Base-by-base conservation (phyloP, 140 eudicot genomes). In the Flaveria floridana region DNA sequence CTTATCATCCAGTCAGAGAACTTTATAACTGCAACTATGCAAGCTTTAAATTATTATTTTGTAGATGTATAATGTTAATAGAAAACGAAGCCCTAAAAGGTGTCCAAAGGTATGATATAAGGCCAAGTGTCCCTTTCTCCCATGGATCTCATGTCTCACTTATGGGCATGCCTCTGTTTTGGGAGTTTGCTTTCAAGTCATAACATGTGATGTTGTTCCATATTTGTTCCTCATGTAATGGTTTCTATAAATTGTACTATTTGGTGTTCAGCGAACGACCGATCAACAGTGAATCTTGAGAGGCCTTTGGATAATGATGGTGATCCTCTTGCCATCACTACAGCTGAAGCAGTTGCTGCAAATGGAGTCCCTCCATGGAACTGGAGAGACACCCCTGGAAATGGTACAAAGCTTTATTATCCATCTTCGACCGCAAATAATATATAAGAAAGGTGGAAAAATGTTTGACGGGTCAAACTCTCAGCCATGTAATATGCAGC, bases 351-450 rank as follows among this genome's bases (percentile, higher is more conserved):
- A 65, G 87, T 83, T 70, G 83, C 80, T 53, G 87, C 82, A 69
- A 83, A 51, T 78, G 91, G 91, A 34, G 83, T 83, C 65, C 82
- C 91, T 19, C 84, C 91, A 28, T 84, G 86, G 86, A 82, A 82
- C 68, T 86, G 91, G 91, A 83, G 88, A 84, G 91, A 81, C 19
- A 75, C 82, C 70, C 81, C 86, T 18, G 84, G 81, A 75, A 84
- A 75, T 61, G 86, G 88, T 86, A 78, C 10, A 14, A 28, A 48
- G 21, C 48, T 19, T 42, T 23, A 59, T 73, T 37, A 70, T 48
- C 21, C 21, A 59, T 68, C 30, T 41, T 13, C 7, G 30, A 57
- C 23, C 42, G 9, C 13, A 39, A 57, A 58, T 20, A 10, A 13
- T 18, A n/a, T 18, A 3, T 18, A 34, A 23, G n/a, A 42, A 28